Evolutionary conservation across 2,329 filamentous ascomycete species (phyloP).

Genomic region (Alternaria brassicicola): DNA sequence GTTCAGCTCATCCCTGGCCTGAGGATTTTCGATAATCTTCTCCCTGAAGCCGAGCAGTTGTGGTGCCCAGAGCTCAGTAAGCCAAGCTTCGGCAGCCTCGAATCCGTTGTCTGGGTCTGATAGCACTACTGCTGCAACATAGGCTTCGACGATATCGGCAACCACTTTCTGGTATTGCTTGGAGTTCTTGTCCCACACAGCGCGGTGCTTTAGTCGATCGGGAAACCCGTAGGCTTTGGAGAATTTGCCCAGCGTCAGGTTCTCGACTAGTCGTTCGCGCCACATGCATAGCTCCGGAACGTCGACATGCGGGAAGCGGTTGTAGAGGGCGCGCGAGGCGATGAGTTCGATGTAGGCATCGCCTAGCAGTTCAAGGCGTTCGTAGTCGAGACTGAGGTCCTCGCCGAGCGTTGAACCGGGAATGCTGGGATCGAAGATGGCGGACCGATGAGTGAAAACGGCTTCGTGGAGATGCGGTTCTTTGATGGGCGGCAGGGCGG

Average conservation of each 20-base stretch:
- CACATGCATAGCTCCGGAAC: conserved; percentile 76
- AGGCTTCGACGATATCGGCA: conserved; percentile 90
- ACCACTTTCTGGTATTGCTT: conserved; percentile 68
- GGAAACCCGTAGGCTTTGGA: conserved; percentile 74
- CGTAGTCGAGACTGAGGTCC: conserved; percentile 62
- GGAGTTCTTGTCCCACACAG: conserved; percentile 36
- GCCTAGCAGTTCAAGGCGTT: conserved; percentile 85
- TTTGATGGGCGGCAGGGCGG: conserved; percentile 66
- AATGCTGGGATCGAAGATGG: conserved; percentile 27
- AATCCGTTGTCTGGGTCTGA: conserved; percentile 70
- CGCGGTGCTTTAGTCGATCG: conserved; percentile 62
- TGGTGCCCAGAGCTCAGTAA: conserved; percentile 73
- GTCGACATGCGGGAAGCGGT: conserved; percentile 68
- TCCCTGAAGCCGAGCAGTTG: conserved; percentile 40
- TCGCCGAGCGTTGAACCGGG: conserved; percentile 23
- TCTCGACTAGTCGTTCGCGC: conserved; percentile 80
- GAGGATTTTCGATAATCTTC: conserved; percentile 43
- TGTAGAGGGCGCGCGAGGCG: conserved; percentile 75
- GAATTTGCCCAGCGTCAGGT: conserved; percentile 75
- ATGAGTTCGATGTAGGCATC: conserved; percentile 85
- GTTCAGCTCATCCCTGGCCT: conserved; percentile 50
- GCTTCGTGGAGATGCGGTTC: conserved; percentile 65
- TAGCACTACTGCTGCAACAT: conserved; percentile 78
- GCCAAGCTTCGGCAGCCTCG: conserved; percentile 68
- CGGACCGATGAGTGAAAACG: conserved; percentile 67